Percentiles rank a stretch among this genome's conserved stretches.
These are phyloP conservation scores for Aspergillus quadricinctus DNA, from an alignment of 2,329 filamentous ascomycete species.

Conservation along the genomic window DNA sequence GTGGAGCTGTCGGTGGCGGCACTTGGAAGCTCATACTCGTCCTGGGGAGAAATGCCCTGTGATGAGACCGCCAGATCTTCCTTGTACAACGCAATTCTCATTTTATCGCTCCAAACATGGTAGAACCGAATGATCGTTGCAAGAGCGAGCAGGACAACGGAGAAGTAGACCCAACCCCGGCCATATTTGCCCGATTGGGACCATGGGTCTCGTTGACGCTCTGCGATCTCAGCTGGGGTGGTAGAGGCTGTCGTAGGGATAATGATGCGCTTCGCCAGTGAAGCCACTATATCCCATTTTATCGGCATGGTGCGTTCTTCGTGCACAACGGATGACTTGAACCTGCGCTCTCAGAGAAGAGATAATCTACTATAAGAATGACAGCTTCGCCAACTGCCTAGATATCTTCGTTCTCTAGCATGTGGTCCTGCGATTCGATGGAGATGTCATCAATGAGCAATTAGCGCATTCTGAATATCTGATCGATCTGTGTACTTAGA, in stretches of 20 bases:
- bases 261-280: constrained; percentile 48
- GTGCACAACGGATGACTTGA: background rate
- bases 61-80: constrained; percentile 66
- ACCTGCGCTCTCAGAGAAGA: background rate
- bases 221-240: constrained; percentile 52
- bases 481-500: background rate
- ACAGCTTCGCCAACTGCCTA: too few species aligned
- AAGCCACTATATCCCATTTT: constrained; percentile 18
- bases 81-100: constrained; percentile 83
- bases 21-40: constrained; percentile 59
- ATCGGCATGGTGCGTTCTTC: constrained; percentile 6
- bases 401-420: too few species aligned
- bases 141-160: constrained; percentile 63
- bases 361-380: background rate
- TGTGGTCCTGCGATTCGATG: background rate
- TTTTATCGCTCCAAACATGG: constrained; percentile 90
- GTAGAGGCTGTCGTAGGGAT: constrained; percentile 54
- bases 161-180: constrained; percentile 83
- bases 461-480: background rate
- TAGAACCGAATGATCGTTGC: constrained; percentile 71
- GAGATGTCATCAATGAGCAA: background rate
- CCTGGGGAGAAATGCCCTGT: constrained; percentile 52
- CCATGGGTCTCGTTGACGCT: constrained; percentile 69
- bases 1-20: constrained; percentile 58
- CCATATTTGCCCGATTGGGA: constrained; percentile 77